phyloP scores from a whole-genome alignment of 2,329 filamentous ascomycete genomes.

The Aphanocladium album region DNA sequence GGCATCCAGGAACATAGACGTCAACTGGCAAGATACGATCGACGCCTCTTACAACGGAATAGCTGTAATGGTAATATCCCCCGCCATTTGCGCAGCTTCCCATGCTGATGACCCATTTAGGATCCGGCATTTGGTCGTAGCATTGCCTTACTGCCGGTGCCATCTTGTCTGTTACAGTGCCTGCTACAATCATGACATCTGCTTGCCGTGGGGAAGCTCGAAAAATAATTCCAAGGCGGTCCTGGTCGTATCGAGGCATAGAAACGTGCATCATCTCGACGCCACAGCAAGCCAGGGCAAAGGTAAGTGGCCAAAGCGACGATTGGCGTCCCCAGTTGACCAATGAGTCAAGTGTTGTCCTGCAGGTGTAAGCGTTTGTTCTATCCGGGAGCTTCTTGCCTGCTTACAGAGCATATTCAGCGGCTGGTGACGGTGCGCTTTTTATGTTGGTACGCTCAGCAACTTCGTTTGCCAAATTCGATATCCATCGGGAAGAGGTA shows the following conservation, averaged over 20 bases:
- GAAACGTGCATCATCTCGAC: conserved; percentile 92
- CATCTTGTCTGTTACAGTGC: conserved; percentile 95
- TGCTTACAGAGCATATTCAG: background rate
- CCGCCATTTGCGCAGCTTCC: conserved; percentile 80
- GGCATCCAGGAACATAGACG: conserved; percentile 74
- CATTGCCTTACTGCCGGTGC: conserved; percentile 83
- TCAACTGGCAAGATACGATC: conserved; percentile 76
- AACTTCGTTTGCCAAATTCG: background rate
- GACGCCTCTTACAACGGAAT: conserved; percentile 69
- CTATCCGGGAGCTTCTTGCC: background rate
- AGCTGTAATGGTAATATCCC: conserved; percentile 84
- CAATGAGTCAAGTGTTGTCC: conserved; percentile 72
- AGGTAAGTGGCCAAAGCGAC: conserved; percentile 85
- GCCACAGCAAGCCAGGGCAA: conserved; percentile 83
- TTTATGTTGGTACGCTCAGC: background rate
- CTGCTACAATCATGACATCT: conserved; percentile 91
- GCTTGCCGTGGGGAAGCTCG: conserved; percentile 81
- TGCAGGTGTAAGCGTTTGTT: conserved; percentile 26
- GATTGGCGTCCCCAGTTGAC: conserved; percentile 81
- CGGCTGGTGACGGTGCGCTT: background rate
- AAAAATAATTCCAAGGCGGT: conserved; percentile 86
- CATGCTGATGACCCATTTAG: conserved; percentile 81
- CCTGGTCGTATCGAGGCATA: conserved; percentile 83
- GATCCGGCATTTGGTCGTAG: conserved; percentile 94
- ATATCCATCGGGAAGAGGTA: background rate